These are phyloP conservation scores for Fusarium armeniacum DNA, from an alignment of 2,329 filamentous ascomycete species.

Conservation along the genomic window DNA sequence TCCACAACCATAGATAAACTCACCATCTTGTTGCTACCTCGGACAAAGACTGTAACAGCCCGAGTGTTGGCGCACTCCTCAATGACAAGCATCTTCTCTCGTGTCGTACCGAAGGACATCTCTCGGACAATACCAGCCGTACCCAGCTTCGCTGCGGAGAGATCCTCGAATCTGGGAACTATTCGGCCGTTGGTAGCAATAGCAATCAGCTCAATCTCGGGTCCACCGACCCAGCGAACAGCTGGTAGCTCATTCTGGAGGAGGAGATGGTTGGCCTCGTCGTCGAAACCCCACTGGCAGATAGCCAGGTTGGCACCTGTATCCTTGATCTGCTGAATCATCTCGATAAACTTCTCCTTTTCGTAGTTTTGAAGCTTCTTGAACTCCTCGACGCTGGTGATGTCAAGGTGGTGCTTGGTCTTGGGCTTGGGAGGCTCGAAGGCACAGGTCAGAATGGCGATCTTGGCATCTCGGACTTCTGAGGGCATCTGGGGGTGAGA, in stretches of 20 bases:
- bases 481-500: constrained; percentile 99
- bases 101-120: constrained; percentile 96
- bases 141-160: constrained; percentile 91
- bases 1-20: constrained; percentile 48
- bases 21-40: constrained; percentile 99
- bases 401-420: constrained; percentile 99
- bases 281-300: constrained; percentile 99
- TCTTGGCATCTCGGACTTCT: constrained; percentile 94
- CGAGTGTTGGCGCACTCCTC: constrained; percentile 99
- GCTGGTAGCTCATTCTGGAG: constrained; percentile 96
- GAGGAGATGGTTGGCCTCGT: constrained; percentile 97
- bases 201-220: constrained; percentile 97
- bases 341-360: constrained; percentile 95
- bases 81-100: constrained; percentile 99
- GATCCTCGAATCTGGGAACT: constrained; percentile 95
- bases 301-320: constrained; percentile 97
- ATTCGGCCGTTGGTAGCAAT: constrained; percentile 99
- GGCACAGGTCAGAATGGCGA: constrained; percentile 96
- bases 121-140: constrained; percentile 90
- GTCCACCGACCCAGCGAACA: constrained; percentile 97
- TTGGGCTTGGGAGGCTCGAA: constrained; percentile 99
- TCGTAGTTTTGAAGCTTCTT: constrained; percentile 98
- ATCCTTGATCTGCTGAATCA: constrained; percentile 98
- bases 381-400: constrained; percentile 97
- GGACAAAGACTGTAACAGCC: constrained; percentile 95